Evolutionary conservation across 139 green algal genomes (phyloP), one percentile per base, ranked within the genome.

Genomic region (Marvania coccoides): DNA sequence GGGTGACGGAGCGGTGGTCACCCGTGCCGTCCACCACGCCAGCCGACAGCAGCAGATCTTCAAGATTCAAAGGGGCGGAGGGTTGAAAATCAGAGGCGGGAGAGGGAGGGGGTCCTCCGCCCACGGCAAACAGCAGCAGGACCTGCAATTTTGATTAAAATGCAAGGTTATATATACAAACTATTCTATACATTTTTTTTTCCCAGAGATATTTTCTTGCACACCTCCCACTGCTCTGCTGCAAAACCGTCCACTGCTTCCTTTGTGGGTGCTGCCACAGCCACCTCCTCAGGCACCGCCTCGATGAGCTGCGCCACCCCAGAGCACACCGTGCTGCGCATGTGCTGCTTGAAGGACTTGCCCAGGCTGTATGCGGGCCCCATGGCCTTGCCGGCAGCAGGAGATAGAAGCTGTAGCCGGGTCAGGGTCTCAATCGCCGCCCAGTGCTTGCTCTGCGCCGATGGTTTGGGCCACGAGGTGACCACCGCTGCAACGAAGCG

Each of bases 51-150:
- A 91, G 73, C 56, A 90, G 48, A 1, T 30, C 4, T 1, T 80
- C 69, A 4, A 89, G n/a, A 33, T 87, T 74, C 55, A 89, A 58
- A 0, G 30, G 1, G 8, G 58, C 37, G 29, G n/a, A 26, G 30
- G 36, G 28, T 31, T 47, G 46, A 47, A 78, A 51, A 14, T 35
- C 19, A n/a, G 57, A 39, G 3, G 55, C 35, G 8, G 51, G 35
- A 6, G 46, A 29, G 2, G 67, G 68, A 26, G 62, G 63, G 3
- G 40, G 24, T 23, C 23, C 46, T 15, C 19, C 35, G 12, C 70
- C 75, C 40, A 88, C 70, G 6, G 90, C 36, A 69, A 74, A 88
- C 54, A 88, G 55, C 59, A 90, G 69, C 63, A 91, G 39, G 4
- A 26, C 66, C 77, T 88, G 77, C 34, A 54, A 36, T 39, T 12